Conservation (phyloP, 2,329 filamentous ascomycete species). For the Diaporthe batatas region DNA sequence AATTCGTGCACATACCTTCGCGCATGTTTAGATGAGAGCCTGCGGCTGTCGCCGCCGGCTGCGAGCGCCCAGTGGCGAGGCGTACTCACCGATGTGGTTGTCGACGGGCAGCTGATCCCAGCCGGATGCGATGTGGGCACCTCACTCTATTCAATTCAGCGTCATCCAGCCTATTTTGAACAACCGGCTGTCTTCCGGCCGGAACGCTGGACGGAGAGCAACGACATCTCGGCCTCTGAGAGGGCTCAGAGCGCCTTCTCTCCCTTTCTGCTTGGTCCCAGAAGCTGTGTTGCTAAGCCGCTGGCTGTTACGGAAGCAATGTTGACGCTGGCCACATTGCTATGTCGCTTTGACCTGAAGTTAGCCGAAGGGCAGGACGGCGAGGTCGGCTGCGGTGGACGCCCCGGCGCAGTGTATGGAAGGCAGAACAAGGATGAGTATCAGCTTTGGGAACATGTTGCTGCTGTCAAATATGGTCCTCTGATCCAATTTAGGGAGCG, state of each 20-base stretch:
- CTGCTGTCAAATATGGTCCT: neutral
- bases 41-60: conserved; percentile 14
- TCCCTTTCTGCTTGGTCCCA: neutral
- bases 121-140: conserved; percentile 15
- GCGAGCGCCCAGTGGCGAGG: conserved; percentile 25
- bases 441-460: conserved; percentile 26
- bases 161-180: conserved; percentile 8
- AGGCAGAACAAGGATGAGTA: conserved; percentile 10
- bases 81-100: neutral
- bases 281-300: conserved; percentile 22
- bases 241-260: conserved; percentile 14
- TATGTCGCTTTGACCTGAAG: conserved; percentile 20
- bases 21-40: conserved; percentile 16
- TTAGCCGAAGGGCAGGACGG: conserved; percentile 9
- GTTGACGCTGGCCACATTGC: conserved; percentile 6
- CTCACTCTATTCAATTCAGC: conserved; percentile 1
- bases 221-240: neutral
- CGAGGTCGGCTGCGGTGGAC: conserved; percentile 7
- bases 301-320: conserved; percentile 11
- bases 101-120: neutral
- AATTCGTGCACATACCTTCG: conserved; percentile 24
- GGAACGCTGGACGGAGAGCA: conserved; percentile 16
- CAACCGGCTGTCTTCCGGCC: neutral
- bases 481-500: neutral
- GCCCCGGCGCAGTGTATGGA: neutral